These are phyloP conservation scores for Udeniomyces megalosporus DNA, from an alignment of 768 basidiomycete species.

Conservation along the genomic window DNA sequence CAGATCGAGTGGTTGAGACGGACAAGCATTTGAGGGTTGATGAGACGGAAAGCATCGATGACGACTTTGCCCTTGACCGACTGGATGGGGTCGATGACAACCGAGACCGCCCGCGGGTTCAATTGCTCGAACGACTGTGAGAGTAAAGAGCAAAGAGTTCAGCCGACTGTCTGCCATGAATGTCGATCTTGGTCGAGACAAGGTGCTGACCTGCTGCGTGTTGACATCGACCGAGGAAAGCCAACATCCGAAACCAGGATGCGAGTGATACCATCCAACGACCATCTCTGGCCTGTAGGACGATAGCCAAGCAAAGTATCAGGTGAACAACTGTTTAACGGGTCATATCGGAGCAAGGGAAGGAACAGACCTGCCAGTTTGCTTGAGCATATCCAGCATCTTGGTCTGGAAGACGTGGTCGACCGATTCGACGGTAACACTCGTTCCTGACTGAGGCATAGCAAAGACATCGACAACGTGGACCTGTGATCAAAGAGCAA, in stretches of 20 bases:
- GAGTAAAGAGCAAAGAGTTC: background rate
- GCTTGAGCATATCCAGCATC: conserved; percentile 98
- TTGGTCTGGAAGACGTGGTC: conserved; percentile 97
- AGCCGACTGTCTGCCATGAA: background rate
- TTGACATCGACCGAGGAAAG: conserved; percentile 96
- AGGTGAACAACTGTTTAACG: background rate
- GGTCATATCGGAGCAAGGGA: background rate
- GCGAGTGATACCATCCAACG: conserved; percentile 99
- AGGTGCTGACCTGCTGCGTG: conserved; percentile 66
- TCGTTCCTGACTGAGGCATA: conserved; percentile 96
- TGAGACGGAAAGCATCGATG: conserved; percentile 95
- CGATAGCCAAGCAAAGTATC: background rate
- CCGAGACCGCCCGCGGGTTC: conserved; percentile 81
- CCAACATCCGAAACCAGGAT: conserved; percentile 99
- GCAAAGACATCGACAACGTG: conserved; percentile 95
- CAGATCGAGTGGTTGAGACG: background rate
- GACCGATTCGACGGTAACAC: conserved; percentile 37
- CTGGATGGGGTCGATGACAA: conserved; percentile 96
- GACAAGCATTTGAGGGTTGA: conserved; percentile 66
- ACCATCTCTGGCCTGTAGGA: conserved; percentile 87
- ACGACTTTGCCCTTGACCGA: conserved; percentile 95
- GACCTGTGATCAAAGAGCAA: conserved; percentile 33
- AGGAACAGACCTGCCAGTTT: conserved; percentile 70
- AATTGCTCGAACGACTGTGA: conserved; percentile 85
- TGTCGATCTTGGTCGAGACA: background rate